These are phyloP conservation scores for Stromatinia cepivora DNA, from an alignment of 2,329 filamentous ascomycete genomes.

Conservation along the genomic window DNA sequence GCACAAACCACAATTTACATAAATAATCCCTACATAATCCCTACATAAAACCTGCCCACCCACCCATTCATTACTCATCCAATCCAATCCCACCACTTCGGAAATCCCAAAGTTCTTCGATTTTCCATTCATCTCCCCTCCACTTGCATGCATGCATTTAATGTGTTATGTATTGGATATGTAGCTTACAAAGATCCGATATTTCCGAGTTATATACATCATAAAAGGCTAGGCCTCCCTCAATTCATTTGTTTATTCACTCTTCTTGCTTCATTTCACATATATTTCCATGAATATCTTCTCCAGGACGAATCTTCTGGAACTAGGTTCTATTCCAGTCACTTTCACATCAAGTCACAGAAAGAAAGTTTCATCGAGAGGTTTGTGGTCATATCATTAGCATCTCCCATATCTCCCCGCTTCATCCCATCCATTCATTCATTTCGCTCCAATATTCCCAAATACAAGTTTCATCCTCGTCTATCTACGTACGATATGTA, in stretches of 20 bases:
- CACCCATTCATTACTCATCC: not conserved
- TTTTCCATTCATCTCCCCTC: not conserved
- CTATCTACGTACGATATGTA: slow-evolving; percentile 21
- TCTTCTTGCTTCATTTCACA: not conserved
- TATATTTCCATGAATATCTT: not conserved
- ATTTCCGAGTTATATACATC: not conserved
- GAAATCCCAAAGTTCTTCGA: not conserved
- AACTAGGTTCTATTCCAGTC: not conserved
- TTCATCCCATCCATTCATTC: slow-evolving; percentile 12
- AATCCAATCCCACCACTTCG: not conserved
- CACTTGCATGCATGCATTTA: not conserved
- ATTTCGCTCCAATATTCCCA: slow-evolving; percentile 16
- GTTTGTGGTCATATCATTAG: slow-evolving; percentile 21
- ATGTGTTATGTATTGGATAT: not conserved
- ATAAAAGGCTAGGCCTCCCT: not conserved
- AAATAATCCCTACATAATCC: no score
- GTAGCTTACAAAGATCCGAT: not conserved
- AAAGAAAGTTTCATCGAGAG: not conserved
- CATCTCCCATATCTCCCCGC: slow-evolving; percentile 16
- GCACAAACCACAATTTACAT: no score
- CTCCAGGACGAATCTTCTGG: not conserved
- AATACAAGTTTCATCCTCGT: slow-evolving; percentile 7
- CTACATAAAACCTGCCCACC: not conserved
- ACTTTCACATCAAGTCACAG: not conserved
- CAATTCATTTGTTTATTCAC: not conserved